Evolutionary conservation across 306 rosid genomes (phyloP).

Genomic region (Rubus idaeus): DNA sequence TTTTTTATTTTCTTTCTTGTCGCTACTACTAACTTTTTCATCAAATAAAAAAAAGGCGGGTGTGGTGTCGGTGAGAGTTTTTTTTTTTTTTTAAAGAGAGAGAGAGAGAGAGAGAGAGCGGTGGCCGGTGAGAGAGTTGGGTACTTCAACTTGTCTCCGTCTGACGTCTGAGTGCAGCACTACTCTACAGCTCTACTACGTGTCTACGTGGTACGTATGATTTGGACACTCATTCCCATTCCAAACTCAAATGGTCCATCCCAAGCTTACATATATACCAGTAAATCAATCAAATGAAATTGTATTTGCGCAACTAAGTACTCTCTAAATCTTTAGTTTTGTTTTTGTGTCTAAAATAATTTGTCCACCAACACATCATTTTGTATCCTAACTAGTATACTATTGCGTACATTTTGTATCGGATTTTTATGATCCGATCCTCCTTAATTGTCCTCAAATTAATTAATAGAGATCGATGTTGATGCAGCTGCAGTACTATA

Average conservation of each 20-base stretch:
- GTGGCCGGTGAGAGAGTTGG: slow-evolving; percentile 9
- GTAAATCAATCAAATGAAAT: too few species aligned
- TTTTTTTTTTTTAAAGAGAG: background rate
- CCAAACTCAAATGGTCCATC: too few species aligned
- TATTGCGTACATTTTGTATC: too few species aligned
- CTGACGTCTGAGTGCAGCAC: background rate
- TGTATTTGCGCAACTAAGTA: too few species aligned
- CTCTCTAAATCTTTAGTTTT: too few species aligned
- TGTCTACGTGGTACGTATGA: background rate
- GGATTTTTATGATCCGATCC: background rate
- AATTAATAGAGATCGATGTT: too few species aligned
- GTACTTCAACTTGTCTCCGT: background rate
- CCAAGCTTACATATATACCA: too few species aligned
- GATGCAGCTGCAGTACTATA: background rate
- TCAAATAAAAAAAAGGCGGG: background rate
- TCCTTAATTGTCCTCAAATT: background rate
- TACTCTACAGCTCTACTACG: background rate
- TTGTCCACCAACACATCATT: too few species aligned
- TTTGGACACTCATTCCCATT: background rate
- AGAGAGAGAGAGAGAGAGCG: background rate
- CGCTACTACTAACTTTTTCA: background rate
- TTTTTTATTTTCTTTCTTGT: background rate
- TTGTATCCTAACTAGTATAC: too few species aligned
- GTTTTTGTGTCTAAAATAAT: too few species aligned
- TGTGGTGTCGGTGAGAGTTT: slow-evolving; percentile 25